Percentiles rank a stretch among this genome's conserved stretches.
phyloP scores from a whole-genome alignment of 768 basidiomycete genomes.

The Amanita inopinata region DNA sequence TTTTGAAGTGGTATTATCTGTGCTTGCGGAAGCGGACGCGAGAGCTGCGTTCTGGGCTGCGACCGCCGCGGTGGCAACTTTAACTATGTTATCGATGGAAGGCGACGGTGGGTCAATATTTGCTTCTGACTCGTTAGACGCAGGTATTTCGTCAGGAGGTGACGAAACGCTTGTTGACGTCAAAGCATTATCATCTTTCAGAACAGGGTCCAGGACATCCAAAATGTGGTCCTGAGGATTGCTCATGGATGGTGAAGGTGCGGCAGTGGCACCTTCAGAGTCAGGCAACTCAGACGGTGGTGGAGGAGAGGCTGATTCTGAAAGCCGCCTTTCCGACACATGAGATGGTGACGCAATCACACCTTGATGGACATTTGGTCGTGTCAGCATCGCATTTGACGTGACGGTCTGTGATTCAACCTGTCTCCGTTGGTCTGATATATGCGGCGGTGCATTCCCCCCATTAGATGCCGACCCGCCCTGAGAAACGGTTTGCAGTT shows the following conservation, averaged over 20 bases:
- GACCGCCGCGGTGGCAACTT: slow-evolving; percentile 27
- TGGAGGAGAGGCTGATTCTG: slow-evolving; percentile 9
- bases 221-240: background rate
- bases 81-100: slow-evolving; percentile 26
- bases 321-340: background rate
- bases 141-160: background rate
- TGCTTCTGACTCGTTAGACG: background rate
- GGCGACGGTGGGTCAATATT: slow-evolving; percentile 10
- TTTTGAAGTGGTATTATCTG: background rate
- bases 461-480: too few species aligned
- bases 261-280: background rate
- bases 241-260: background rate
- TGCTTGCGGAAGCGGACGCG: slow-evolving; percentile 8
- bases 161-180: background rate
- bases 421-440: too few species aligned
- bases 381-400: background rate
- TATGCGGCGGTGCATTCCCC: too few species aligned
- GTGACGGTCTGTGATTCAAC: too few species aligned
- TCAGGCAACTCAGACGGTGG: background rate
- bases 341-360: background rate
- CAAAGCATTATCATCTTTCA: background rate
- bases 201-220: slow-evolving; percentile 3
- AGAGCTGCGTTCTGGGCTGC: slow-evolving; percentile 21
- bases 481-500: too few species aligned
- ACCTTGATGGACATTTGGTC: background rate